Conservation (phyloP, 352 stramenopile species). For the Globisporangium nodosum region DNA sequence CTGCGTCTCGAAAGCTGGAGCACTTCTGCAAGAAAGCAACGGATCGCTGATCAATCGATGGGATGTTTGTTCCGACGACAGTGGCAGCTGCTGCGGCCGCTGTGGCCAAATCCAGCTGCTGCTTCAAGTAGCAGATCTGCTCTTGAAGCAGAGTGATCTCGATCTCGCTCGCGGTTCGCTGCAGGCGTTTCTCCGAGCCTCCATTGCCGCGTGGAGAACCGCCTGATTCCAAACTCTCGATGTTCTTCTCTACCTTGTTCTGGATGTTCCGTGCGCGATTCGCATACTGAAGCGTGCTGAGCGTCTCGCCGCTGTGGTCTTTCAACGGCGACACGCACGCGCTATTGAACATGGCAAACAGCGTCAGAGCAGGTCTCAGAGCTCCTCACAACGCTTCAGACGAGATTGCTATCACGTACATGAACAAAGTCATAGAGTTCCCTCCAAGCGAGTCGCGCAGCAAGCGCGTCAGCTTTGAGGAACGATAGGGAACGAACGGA, state of each 20-base stretch:
- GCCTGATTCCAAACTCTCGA: slow-evolving; percentile 20
- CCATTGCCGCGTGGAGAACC: slow-evolving; percentile 2
- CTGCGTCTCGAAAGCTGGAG: slow-evolving; percentile 1
- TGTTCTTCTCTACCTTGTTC: slow-evolving; percentile 68
- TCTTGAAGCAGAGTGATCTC: slow-evolving; percentile 41
- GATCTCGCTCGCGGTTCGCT: slow-evolving; percentile 25
- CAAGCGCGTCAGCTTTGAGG: slow-evolving; percentile 49
- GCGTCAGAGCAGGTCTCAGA: not conserved
- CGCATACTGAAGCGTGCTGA: slow-evolving; percentile 69
- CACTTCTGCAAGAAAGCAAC: slow-evolving; percentile 1
- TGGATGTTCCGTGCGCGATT: slow-evolving; percentile 70
- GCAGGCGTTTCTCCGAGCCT: slow-evolving; percentile 4
- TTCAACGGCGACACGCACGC: slow-evolving; percentile 58
- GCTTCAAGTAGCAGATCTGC: slow-evolving; percentile 33
- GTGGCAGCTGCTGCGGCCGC: slow-evolving; percentile 4
- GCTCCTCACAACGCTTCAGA: not conserved
- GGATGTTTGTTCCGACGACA: slow-evolving; percentile 9
- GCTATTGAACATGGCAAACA: slow-evolving; percentile 16
- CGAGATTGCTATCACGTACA: slow-evolving; percentile 20
- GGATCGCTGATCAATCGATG: not conserved
- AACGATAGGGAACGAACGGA: slow-evolving; percentile 36
- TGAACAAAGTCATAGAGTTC: slow-evolving; percentile 54
- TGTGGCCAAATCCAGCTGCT: slow-evolving; percentile 22
- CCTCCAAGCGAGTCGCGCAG: slow-evolving; percentile 48
- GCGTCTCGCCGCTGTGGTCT: slow-evolving; percentile 47